Base-by-base conservation (phyloP, 306 rosid genomes). In the Pachyrhizus erosus region DNA sequence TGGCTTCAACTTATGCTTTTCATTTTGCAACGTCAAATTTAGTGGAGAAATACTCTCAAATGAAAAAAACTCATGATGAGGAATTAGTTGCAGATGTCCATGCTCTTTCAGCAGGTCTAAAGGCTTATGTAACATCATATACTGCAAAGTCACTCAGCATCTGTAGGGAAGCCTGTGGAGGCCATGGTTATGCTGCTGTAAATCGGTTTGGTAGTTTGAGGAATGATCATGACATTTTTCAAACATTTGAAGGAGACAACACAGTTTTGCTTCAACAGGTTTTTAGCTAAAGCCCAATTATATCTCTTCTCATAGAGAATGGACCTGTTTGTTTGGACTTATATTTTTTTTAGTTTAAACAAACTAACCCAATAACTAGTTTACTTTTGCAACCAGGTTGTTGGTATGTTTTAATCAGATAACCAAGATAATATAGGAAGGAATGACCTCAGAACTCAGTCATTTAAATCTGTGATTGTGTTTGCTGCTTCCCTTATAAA, bases 121-220 rank as follows among this genome's bases (percentile, higher is more conserved):
- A 93, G 91, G 92, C 99, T 80, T 96, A 96, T 51, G 85, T 96
- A 83, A 96, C 99, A 1, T 61, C 93, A 3, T 96, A 93, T 79
- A 93, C 99, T 0, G 98, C 99, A 21, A 96, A 91, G 89, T 91
- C 99, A 54, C 87, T 96, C 89, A 96, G 91, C 86, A 80, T 80
- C 88, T 96, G 99, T 83, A 91, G 99, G 91, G 99, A 96, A 85
- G 92, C 98, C 65, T 96, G 99, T 86, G 99, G 99, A 79, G 99
- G 99, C 78, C 99, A 96, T 89, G 99, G 99, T 60, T 96, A 96
- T 79, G 99, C 99, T 82, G 97, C 97, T 18, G 97, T 92, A 15
- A 96, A 93, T 73, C 91, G 97, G 78, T 93, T 96, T 82, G 99
- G 99, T 54, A 81, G 23, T 81, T 85, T 96, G 83, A 89, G 99